Base-by-base conservation (phyloP, 352 stramenopile genomes). In the Pythium brassicae region DNA sequence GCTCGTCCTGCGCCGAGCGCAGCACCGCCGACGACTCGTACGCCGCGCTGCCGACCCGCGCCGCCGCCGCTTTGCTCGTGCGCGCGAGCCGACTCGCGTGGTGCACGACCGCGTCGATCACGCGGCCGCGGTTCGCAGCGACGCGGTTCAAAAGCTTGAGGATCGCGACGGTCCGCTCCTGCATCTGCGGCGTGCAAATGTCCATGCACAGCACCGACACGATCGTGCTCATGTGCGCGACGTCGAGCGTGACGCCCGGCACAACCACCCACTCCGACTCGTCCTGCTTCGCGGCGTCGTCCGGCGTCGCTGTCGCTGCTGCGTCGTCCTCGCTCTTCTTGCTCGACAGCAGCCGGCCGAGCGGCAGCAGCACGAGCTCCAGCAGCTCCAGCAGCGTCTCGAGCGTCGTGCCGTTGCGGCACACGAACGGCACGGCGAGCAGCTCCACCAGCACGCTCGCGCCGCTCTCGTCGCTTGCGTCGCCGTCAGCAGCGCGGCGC, bases 331-430 rank as follows among this genome's bases (percentile, higher is more conserved):
- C 69, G 10, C 56, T 64, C 19, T 48, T 23, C 2, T 45, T 57
- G 6, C 20, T 17, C 2, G 58, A 52, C 14, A 37, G 23, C 5
- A 98, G 52, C 12, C 92, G 74, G 26, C 88, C 86, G 14, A 98
- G 70, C 34, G 94, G 94, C 6, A 85, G 78, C 12, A 97, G 68
- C 43, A 97, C 71, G 47, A 87, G 59, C 66, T 98, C 94, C 11
- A 98, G 67, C 11, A 98, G 63, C 61, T 94, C 83, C 1, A 99
- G 72, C 32, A 98, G 68, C 39, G 95, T 86, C 58, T 99, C 94
- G 25, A 99, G 69, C 57, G 95, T 97, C 17, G 83, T 86, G n/a
- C 80, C 78, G 48, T 91, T 98, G 43, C 90, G 82, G 39, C 73
- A 83, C 40, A 98, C 90, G 39, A 88, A 68, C 12, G 89, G 72